phyloP scores from a whole-genome alignment of 1,139 yeast genomes.

The Pichia sp. region DNA sequence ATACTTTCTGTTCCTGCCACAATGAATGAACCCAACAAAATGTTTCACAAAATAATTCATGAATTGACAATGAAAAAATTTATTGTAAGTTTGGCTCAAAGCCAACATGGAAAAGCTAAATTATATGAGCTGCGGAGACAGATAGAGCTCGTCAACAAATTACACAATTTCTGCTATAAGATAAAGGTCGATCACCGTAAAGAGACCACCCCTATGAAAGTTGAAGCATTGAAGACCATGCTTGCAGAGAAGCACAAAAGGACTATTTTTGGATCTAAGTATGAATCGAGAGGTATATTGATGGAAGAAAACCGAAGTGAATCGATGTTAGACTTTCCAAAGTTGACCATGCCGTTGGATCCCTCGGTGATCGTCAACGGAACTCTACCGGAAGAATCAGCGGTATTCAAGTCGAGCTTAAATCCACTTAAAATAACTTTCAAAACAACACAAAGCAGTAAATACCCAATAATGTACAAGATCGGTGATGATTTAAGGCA shows the following conservation, averaged over 20 bases:
- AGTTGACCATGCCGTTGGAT: conserved; percentile 68
- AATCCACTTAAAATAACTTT: conserved; percentile 83
- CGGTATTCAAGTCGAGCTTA: conserved; percentile 85
- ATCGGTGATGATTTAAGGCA: conserved; percentile 95
- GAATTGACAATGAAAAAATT: conserved; percentile 29
- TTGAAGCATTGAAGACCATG: conserved; percentile 41
- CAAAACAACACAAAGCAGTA: conserved; percentile 42
- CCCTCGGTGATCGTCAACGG: conserved; percentile 69
- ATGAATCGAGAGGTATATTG: conserved; percentile 12
- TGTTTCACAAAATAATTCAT: conserved; percentile 16
- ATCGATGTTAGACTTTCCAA: conserved; percentile 41
- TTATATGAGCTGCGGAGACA: conserved; percentile 28
- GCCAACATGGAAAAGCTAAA: conserved; percentile 26
- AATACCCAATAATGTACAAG: conserved; percentile 83
- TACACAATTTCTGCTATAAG: conserved; percentile 30
- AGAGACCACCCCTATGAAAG: conserved; percentile 55
- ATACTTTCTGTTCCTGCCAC: not conserved
- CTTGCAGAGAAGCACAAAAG: conserved; percentile 31
- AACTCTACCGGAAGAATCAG: conserved; percentile 71
- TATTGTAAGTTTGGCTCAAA: conserved; percentile 22
- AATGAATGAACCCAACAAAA: not conserved
- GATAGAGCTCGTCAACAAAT: conserved; percentile 29
- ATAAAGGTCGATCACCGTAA: conserved; percentile 34
- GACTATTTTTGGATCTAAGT: conserved; percentile 20
- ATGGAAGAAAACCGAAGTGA: conserved; percentile 22